Conservation (phyloP, 108 stramenopile genomes). For the Skeletonema costatum region DNA sequence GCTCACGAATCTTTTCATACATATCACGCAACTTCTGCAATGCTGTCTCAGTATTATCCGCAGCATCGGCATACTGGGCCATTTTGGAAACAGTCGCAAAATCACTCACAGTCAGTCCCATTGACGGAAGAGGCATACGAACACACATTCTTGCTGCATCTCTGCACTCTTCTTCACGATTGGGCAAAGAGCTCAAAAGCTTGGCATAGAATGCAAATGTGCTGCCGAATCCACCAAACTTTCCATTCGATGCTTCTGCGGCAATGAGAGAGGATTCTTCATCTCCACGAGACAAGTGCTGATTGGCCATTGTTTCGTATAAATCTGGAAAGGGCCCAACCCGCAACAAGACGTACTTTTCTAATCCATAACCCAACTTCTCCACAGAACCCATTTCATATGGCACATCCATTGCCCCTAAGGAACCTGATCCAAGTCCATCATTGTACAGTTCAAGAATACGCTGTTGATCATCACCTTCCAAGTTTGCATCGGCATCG, state of each 20-base stretch:
- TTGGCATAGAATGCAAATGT: conserved; percentile 78
- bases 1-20: conserved; percentile 75
- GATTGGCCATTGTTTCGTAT: conserved; percentile 67
- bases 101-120: conserved; percentile 59
- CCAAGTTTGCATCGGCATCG: conserved; percentile 61
- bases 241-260: conserved; percentile 79
- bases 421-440: conserved; percentile 50
- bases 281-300: conserved; percentile 60
- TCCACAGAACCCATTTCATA: conserved; percentile 71
- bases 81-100: conserved; percentile 64
- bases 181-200: conserved; percentile 54
- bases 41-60: conserved; percentile 41
- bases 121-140: conserved; percentile 72
- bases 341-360: conserved; percentile 76
- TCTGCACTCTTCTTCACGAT: conserved; percentile 66
- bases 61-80: conserved; percentile 54
- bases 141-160: conserved; percentile 85
- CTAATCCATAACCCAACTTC: conserved; percentile 79
- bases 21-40: conserved; percentile 62
- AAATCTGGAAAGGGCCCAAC: conserved; percentile 85
- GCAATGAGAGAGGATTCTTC: conserved; percentile 76
- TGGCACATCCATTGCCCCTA: conserved; percentile 57
- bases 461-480: conserved; percentile 21
- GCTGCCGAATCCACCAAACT: conserved; percentile 76
- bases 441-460: conserved; percentile 72